Base-by-base conservation (phyloP, 2,329 filamentous ascomycete genomes). In the Westerdykella ornata region DNA sequence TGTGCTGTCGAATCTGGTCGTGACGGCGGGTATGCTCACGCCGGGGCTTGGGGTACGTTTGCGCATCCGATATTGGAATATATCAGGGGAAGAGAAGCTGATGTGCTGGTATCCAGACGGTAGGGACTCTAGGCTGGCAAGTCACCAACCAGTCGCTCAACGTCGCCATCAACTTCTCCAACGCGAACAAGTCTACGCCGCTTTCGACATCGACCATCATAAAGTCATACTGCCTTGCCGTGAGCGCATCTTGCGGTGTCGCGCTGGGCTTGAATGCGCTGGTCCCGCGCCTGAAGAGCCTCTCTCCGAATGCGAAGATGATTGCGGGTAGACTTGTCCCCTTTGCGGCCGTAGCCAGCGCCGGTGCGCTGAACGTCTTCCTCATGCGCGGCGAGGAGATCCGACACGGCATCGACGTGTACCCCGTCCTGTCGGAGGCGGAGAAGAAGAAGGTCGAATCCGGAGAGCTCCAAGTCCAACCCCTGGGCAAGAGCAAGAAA, bases 341-440 rank as follows among this genome's bases (percentile, higher is more conserved):
- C 18, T 98, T 98, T 62, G 92, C 90, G 1, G 92, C 92, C 11
- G 92, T 98, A 9, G 90, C 90, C 20, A 85, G 81, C 44, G 92
- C 92, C 3, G 89, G 88, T 58, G 88, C 82, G 1, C 75, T 98
- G 48, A 98, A 98, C 68, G 92, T 96, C 18, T 94, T 96, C 69
- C 78, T 98, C 41, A 98, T 98, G 92, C 87, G 92, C 45, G 84
- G 88, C 49, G 90, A 96, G 67, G 92, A 98, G 71, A 97, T 98
- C 56, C 78, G 85, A 59, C 80, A 79, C 46, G 92, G 92, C 39
- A 98, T 98, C 59, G 87, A 97, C 66, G 81, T 98, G 29, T 96
- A 84, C 67, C 88, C 89, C 1, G 82, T 88, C 5, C 76, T 89
- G 9, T 82, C 82, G 2, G 81, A 81, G 4, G 75, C 74, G 13